Percentiles rank a stretch among this genome's conserved stretches.
phyloP scores from a whole-genome alignment of 768 basidiomycete genomes.

The Leccinum aurantiacum region DNA sequence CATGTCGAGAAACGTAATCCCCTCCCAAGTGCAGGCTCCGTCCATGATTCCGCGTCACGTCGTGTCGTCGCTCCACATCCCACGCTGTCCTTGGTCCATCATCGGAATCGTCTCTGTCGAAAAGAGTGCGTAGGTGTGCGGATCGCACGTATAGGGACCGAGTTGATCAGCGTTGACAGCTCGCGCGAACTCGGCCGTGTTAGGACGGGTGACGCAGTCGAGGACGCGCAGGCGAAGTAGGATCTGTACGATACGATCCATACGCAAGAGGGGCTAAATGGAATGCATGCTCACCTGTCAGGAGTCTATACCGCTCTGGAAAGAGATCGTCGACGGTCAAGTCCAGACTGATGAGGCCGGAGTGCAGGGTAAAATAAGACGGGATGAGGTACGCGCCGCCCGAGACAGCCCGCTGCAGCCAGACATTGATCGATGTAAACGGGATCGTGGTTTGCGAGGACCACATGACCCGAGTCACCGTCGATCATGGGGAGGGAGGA shows the following conservation, averaged over 20 bases:
- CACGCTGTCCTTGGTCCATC: neutral
- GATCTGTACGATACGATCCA: slow-evolving; percentile 1
- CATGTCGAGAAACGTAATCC: too few relatives aligned
- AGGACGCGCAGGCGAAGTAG: slow-evolving; percentile 4
- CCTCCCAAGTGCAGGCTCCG: too few relatives aligned
- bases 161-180: slow-evolving; percentile 2
- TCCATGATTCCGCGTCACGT: too few relatives aligned
- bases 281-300: neutral
- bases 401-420: neutral
- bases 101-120: neutral
- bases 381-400: neutral
- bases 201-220: slow-evolving; percentile 4
- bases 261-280: neutral
- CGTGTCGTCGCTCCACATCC: neutral
- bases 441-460: too few relatives aligned
- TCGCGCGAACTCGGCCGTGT: neutral
- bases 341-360: neutral
- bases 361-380: neutral
- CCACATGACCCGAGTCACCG: too few relatives aligned
- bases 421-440: too few relatives aligned
- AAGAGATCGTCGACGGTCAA: neutral
- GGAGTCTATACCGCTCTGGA: neutral
- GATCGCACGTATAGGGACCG: neutral
- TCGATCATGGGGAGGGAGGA: too few relatives aligned
- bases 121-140: neutral